A percentile compares a stretch with the other conserved stretches of the same genome.
phyloP scores from a whole-genome alignment of 2,329 filamentous ascomycete genomes.

The Claviceps maximensis region DNA sequence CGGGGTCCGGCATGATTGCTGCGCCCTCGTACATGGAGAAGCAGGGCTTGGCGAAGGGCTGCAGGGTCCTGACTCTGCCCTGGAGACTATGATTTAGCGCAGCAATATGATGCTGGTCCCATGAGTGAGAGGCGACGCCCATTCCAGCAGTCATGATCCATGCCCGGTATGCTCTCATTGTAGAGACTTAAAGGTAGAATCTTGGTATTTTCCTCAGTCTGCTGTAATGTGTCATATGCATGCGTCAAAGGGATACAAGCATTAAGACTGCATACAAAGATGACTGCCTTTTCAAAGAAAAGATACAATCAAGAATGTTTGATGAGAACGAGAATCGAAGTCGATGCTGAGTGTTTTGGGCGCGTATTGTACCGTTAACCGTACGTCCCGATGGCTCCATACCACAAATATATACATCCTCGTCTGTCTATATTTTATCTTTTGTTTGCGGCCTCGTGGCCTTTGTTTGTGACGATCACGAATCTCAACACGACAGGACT shows the following conservation, averaged over 20 bases:
- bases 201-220: background rate
- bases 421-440: too few species aligned
- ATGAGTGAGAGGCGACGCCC: slow-evolving; percentile 4
- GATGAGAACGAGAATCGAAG: too few species aligned
- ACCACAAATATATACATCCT: too few species aligned
- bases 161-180: background rate
- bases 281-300: background rate
- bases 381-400: background rate
- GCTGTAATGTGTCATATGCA: too few species aligned
- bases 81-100: slow-evolving; percentile 6
- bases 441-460: too few species aligned
- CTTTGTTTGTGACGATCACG: too few species aligned
- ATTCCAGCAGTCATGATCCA: background rate
- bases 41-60: slow-evolving; percentile 9
- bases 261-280: background rate
- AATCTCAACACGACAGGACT: too few species aligned
- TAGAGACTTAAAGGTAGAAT: background rate
- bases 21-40: slow-evolving; percentile 9
- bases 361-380: background rate
- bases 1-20: slow-evolving; percentile 2
- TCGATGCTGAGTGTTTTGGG: background rate
- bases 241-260: background rate
- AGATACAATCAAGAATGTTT: too few species aligned
- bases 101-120: background rate
- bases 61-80: slow-evolving; percentile 3